Evolutionary conservation across 2,329 filamentous ascomycete genomes (phyloP).

Genomic region (Aspergillus sp.): DNA sequence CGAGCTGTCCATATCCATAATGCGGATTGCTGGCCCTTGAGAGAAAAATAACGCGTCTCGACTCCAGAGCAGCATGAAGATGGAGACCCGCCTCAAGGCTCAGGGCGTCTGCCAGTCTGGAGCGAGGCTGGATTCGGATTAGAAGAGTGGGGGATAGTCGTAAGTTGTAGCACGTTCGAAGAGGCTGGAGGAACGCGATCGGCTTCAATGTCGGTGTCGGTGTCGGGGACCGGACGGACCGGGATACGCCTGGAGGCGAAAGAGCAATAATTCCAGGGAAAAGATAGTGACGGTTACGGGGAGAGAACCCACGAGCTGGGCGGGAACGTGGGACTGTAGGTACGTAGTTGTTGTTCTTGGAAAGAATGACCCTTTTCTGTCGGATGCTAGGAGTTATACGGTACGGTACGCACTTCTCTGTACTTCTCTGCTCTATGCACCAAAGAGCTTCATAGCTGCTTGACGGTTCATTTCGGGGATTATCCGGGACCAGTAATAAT

Average conservation of each 20-base stretch:
- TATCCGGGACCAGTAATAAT: not conserved
- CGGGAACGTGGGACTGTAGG: not conserved
- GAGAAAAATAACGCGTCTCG: slow-evolving; percentile 20
- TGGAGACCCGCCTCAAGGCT: slow-evolving; percentile 13
- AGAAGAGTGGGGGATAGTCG: slow-evolving; percentile 8
- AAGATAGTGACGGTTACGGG: not conserved
- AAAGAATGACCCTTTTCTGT: not conserved
- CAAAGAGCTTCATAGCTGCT: not conserved
- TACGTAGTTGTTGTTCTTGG: not conserved
- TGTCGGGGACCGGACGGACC: not conserved
- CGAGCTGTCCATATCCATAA: not conserved
- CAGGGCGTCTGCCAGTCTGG: not conserved
- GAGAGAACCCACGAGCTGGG: not conserved
- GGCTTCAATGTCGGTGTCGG: not conserved
- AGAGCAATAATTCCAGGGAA: no score
- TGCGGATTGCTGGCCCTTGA: slow-evolving; percentile 15
- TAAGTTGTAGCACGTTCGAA: slow-evolving; percentile 10
- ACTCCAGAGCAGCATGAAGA: slow-evolving; percentile 3
- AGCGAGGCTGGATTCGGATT: not conserved
- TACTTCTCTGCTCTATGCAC: not conserved
- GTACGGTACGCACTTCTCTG: no score
- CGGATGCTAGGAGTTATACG: not conserved
- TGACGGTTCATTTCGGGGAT: not conserved
- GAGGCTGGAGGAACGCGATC: not conserved
- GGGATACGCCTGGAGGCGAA: not conserved